Evolutionary conservation across 2,329 filamentous ascomycete species (phyloP).

Genomic region (Coccinonectria pachysandricola): DNA sequence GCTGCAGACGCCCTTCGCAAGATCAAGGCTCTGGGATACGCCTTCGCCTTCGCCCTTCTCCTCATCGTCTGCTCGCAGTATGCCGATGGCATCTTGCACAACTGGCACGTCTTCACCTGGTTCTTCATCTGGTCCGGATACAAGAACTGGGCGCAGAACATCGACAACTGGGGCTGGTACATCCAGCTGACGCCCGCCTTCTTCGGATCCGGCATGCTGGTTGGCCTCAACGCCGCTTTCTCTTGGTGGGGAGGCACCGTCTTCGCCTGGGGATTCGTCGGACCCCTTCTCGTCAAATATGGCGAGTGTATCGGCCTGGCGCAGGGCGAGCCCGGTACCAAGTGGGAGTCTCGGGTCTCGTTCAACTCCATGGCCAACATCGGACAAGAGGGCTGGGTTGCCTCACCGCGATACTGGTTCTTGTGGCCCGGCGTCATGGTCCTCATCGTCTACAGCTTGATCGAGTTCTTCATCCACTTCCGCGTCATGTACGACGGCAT

Average conservation of each 20-base stretch:
- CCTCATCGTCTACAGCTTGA: constrained; percentile 23
- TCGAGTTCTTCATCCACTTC: constrained; percentile 25
- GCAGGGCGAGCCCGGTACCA: constrained; percentile 3
- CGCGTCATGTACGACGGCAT: constrained; percentile 12
- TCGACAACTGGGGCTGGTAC: constrained; percentile 51
- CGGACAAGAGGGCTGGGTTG: constrained; percentile 3
- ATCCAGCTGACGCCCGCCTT: constrained; percentile 47
- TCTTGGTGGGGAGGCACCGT: constrained; percentile 45
- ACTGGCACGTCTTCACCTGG: constrained; percentile 40
- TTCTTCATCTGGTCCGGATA: constrained; percentile 43
- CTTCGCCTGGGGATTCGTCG: constrained; percentile 43
- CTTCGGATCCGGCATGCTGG: constrained; percentile 39
- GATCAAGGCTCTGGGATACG: constrained; percentile 38
- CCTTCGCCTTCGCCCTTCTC: constrained; percentile 36
- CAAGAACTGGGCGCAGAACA: constrained; percentile 30
- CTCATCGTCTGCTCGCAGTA: constrained; percentile 46
- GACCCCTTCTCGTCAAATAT: constrained; percentile 31
- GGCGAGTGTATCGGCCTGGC: constrained; percentile 36
- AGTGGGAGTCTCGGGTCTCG: constrained; percentile 14
- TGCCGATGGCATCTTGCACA: constrained; percentile 45
- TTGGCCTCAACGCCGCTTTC: constrained; percentile 39
- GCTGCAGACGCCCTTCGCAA: constrained; percentile 40
- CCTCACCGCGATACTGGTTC: constrained; percentile 28
- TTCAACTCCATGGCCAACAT: background rate
- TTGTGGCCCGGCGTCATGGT: constrained; percentile 29